Base-by-base conservation (phyloP, 768 basidiomycete species). In the Paxillus rubicundulus region DNA sequence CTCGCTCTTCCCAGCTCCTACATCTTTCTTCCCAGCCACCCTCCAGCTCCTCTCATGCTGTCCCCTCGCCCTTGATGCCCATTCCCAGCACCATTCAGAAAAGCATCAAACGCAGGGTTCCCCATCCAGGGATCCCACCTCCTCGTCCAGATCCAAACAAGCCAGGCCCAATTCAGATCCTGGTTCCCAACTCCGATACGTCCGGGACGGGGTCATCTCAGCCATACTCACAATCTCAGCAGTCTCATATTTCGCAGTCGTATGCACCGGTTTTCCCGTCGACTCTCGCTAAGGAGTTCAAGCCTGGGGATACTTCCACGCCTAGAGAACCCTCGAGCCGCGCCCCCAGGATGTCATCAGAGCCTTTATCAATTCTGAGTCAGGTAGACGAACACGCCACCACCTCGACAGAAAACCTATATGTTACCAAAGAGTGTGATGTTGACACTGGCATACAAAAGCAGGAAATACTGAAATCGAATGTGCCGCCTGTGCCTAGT, bases 121-220 rank as follows among this genome's bases (percentile, higher is more conserved):
- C 77, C 43, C 74, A 72, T 7, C 78, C 82, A 8, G 57, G 60
- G 43, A 47, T 60, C 20, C 63, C 66, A 4, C 70, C 66, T 52
- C 70, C 75, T 20, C 60, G 60, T 44, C 62, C 72, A 34, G 62
- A 64, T 52, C 46, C 45, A 54, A 55, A 59, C 39, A 63, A 63
- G 33, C 57, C 65, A 47, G 76, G 72, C 20, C 69, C 74, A 5
- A 71, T 63, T 28, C 72, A 70, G 16, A 71, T 84, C n/a, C 63
- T 84, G 20, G 82, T 74, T 8, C 81, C 82, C 4, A 78, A 82
- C 59, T 82, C 82, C 9, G 82, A 85, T 56, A 73, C 75, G 1
- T 82, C 80, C 1, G 69, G 61, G 32, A 63, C 66, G 9, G 67
- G 66, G 30, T 73, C 71, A 2, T 73, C 73, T 47, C 65, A 61